Evolutionary conservation across 768 basidiomycete genomes (phyloP).

Genomic region (Cyclocybe aegerita): DNA sequence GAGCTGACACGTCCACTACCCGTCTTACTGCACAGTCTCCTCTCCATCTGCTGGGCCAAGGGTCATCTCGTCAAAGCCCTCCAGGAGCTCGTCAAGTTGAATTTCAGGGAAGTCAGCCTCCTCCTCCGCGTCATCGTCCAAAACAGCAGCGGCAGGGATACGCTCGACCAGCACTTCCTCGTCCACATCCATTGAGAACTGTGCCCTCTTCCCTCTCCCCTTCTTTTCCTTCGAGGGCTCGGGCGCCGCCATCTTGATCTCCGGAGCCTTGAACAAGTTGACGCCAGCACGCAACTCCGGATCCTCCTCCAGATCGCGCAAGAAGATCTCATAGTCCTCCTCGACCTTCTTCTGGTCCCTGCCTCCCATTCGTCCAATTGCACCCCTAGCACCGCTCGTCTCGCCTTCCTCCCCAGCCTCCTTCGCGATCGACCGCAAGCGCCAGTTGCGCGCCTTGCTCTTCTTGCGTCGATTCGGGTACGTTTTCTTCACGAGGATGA

Average conservation of each 20-base stretch:
- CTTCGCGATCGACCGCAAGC: constrained; percentile 88
- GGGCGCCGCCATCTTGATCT: constrained; percentile 53
- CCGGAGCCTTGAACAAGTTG: constrained; percentile 77
- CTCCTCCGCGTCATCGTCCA: constrained; percentile 59
- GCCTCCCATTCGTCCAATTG: constrained; percentile 89
- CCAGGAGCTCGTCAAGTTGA: constrained; percentile 79
- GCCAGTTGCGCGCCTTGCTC: constrained; percentile 81
- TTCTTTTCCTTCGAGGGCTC: constrained; percentile 32
- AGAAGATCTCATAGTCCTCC: constrained; percentile 94
- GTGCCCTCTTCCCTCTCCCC: constrained; percentile 42
- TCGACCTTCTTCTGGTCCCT: constrained; percentile 92
- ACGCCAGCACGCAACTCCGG: constrained; percentile 84
- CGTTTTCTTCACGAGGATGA: constrained; percentile 92
- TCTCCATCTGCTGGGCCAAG: constrained; percentile 43
- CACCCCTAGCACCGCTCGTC: constrained; percentile 72
- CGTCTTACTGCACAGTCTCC: constrained; percentile 8
- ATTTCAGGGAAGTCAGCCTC: constrained; percentile 91
- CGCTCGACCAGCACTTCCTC: constrained; percentile 28
- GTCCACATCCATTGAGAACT: constrained; percentile 74
- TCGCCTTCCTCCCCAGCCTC: constrained; percentile 88
- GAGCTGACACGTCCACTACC: too few relatives aligned
- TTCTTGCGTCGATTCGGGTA: constrained; percentile 95
- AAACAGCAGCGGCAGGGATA: constrained; percentile 24
- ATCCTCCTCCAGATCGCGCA: constrained; percentile 93
- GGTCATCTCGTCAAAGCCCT: constrained; percentile 91